Evolutionary conservation across 2,329 filamentous ascomycete genomes (phyloP).

Genomic region (Colletotrichum tamarilloi): DNA sequence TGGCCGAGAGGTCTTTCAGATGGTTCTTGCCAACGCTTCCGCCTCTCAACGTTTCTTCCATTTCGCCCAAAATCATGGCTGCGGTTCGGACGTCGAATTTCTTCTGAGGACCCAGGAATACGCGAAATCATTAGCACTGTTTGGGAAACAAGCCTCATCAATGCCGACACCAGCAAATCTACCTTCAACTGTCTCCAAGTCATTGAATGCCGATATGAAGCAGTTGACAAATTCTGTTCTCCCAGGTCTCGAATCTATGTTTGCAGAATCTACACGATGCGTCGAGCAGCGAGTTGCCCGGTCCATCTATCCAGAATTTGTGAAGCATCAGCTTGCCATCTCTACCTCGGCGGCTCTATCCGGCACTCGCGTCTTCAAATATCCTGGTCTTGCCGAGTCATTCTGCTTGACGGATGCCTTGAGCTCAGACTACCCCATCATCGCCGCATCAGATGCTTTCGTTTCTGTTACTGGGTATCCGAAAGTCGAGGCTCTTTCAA

Average conservation of each 20-base stretch:
- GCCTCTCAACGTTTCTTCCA: slow-evolving; percentile 58
- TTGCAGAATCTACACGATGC: slow-evolving; percentile 53
- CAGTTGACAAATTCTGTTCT: slow-evolving; percentile 55
- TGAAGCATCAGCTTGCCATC: slow-evolving; percentile 61
- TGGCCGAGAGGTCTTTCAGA: slow-evolving; percentile 59
- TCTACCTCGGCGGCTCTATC: slow-evolving; percentile 58
- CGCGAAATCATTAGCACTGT: slow-evolving; percentile 54
- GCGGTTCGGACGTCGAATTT: slow-evolving; percentile 63
- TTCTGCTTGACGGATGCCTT: slow-evolving; percentile 68
- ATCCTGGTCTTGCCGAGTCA: slow-evolving; percentile 66
- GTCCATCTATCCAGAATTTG: slow-evolving; percentile 64
- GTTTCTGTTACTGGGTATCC: slow-evolving; percentile 61
- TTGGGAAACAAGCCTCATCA: slow-evolving; percentile 49
- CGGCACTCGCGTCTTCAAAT: slow-evolving; percentile 49
- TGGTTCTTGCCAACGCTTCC: slow-evolving; percentile 60
- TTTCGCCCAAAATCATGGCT: slow-evolving; percentile 60
- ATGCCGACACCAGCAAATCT: slow-evolving; percentile 58
- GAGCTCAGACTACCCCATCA: slow-evolving; percentile 61
- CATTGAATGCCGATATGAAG: slow-evolving; percentile 59
- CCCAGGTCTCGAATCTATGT: slow-evolving; percentile 58
- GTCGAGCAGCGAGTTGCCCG: slow-evolving; percentile 56
- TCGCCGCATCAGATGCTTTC: slow-evolving; percentile 63
- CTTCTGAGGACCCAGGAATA: slow-evolving; percentile 62
- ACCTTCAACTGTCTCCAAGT: slow-evolving; percentile 50
- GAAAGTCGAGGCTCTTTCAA: slow-evolving; percentile 57